Evolutionary conservation across 2,329 filamentous ascomycete genomes (phyloP).

Genomic region (Salinomyces thailandicus): DNA sequence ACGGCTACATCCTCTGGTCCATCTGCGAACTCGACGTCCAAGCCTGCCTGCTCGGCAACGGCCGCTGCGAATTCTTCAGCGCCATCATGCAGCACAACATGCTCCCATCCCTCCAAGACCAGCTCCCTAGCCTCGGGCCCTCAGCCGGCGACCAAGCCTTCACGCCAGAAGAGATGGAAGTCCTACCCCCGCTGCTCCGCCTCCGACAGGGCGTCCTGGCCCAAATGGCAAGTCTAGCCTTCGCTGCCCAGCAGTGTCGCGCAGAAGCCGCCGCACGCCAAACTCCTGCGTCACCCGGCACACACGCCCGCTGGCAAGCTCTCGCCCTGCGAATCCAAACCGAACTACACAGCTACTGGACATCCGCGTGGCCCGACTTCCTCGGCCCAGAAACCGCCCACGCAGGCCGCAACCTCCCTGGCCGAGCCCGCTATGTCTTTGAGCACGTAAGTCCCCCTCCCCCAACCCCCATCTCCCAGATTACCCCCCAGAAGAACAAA

Average conservation of each 20-base stretch:
- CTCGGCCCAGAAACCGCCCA: constrained; percentile 13
- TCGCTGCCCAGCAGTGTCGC: constrained; percentile 33
- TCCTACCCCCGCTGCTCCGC: constrained; percentile 31
- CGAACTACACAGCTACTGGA: constrained; percentile 22
- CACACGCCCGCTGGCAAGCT: constrained; percentile 18
- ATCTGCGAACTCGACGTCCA: constrained; percentile 47
- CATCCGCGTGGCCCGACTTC: constrained; percentile 17
- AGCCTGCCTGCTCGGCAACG: constrained; percentile 43
- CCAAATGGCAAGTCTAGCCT: constrained; percentile 35
- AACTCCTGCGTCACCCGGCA: constrained; percentile 11
- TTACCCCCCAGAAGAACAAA: too few relatives aligned
- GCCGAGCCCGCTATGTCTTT: constrained; percentile 22
- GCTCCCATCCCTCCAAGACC: constrained; percentile 31
- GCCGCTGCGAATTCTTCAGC: constrained; percentile 41
- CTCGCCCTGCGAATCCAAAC: constrained; percentile 17
- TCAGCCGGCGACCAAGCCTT: constrained; percentile 4
- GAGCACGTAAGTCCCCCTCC: constrained; percentile 35
- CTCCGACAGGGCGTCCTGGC: constrained; percentile 37
- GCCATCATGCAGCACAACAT: constrained; percentile 38
- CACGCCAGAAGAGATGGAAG: constrained; percentile 11
- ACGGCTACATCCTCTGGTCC: constrained; percentile 45
- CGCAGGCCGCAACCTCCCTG: constrained; percentile 24
- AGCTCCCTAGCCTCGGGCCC: constrained; percentile 16
- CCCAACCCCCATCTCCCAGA: too few relatives aligned
- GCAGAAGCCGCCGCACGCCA: constrained; percentile 16